Base-by-base conservation (phyloP, 352 stramenopile species). In the Blastocystis sp. region DNA sequence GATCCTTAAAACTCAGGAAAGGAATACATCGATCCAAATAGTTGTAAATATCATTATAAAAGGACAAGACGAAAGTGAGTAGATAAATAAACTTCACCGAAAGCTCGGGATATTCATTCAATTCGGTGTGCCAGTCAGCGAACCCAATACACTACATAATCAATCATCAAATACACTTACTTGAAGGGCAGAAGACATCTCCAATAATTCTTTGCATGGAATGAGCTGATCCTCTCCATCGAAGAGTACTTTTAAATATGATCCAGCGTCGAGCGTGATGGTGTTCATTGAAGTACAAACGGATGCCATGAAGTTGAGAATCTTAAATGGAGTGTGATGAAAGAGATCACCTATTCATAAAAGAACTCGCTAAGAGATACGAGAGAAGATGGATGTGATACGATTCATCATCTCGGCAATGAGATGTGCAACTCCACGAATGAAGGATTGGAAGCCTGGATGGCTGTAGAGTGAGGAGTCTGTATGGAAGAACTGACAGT, bases 401-500 rank as follows among this genome's bases (percentile, higher is more conserved):
- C 37, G 22, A 33, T 35, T 68, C 15, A 66, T 17, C 13, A 40
- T n/a, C 15, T 68, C 35, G 1, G 73, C 35, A 24, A 27, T 19
- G 1, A 68, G n/a, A 19, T 22, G 22, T 1, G 68, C 17, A 27
- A 33, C 64, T 7, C 15, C 22, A 30, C 53, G 51, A 35, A 68
- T 66, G 56, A 68, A 54, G 5, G 22, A 19, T 35, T n/a, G 27
- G 56, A 84, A 84, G n/a, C 42, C 9, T 33, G 57, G 27, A 13
- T 68, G 51, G 1, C 24, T 22, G 44, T 84, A 84, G 24, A 84
- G 40, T 9, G 73, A 84, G n/a, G 42, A 66, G 51, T 84, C 73
- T 84, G 73, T 54, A n/a, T 84, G 73, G 73, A 84, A 84, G 33
- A 84, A 84, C 73, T 84, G 73, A 42, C 73, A 84, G 27, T 84